phyloP scores from a whole-genome alignment of 2,329 filamentous ascomycete species.

The Niveomyces coronatus region DNA sequence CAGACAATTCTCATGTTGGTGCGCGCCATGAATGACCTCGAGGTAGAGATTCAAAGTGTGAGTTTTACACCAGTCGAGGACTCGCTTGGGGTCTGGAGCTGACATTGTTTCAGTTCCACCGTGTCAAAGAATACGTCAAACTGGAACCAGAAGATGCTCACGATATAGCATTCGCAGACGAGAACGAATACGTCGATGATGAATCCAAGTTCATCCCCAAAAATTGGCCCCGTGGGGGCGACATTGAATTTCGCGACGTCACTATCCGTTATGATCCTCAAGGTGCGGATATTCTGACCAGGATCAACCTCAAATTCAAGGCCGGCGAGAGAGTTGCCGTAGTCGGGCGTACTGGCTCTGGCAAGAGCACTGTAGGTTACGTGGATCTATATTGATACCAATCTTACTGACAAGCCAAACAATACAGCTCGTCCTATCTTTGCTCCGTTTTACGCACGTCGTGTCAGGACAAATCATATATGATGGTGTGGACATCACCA shows the following conservation, averaged over 20 bases:
- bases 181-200: constrained; percentile 31
- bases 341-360: constrained; percentile 71
- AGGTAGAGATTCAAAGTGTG: constrained; percentile 42
- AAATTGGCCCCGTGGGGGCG: constrained; percentile 35
- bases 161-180: constrained; percentile 28
- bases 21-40: constrained; percentile 42
- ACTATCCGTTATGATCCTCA: constrained; percentile 38
- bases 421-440: constrained; percentile 36
- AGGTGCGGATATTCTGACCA: constrained; percentile 37
- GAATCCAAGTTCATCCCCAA: constrained; percentile 27
- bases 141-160: constrained; percentile 34
- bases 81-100: constrained; percentile 9
- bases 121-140: constrained; percentile 38
- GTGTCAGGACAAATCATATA: constrained; percentile 42
- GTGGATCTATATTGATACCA: neutral
- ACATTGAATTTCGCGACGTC: constrained; percentile 40
- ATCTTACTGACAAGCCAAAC: neutral
- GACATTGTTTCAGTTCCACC: constrained; percentile 28
- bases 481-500: constrained; percentile 46
- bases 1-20: constrained; percentile 41
- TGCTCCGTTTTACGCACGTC: constrained; percentile 43
- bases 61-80: constrained; percentile 14
- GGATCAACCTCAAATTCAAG: constrained; percentile 39
- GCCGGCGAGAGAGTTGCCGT: constrained; percentile 70
- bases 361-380: constrained; percentile 63